phyloP scores from a whole-genome alignment of 495 filamentous ascomycete genomes.

The Echria macrotheca region DNA sequence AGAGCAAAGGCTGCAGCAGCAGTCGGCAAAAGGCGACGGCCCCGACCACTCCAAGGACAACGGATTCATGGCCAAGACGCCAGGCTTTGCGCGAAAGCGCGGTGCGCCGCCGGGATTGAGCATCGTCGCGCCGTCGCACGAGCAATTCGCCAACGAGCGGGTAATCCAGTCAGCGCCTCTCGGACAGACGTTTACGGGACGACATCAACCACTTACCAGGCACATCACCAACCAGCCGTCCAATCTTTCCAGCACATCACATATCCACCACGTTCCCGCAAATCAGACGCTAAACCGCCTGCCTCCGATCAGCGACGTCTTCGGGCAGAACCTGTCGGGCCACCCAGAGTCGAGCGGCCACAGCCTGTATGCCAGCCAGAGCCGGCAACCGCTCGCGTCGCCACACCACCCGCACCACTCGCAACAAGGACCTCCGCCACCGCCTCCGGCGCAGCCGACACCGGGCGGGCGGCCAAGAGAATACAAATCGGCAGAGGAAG shows the following conservation, averaged over 20 bases:
- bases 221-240: slow-evolving; percentile 82
- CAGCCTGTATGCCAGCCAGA: slow-evolving; percentile 36
- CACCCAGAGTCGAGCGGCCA: slow-evolving; percentile 67
- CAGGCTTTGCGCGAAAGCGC: slow-evolving; percentile 59
- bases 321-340: slow-evolving; percentile 74
- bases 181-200: slow-evolving; percentile 91
- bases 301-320: slow-evolving; percentile 91
- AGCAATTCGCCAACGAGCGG: slow-evolving; percentile 90
- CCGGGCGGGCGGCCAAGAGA: slow-evolving; percentile 69
- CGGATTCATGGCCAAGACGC: slow-evolving; percentile 59
- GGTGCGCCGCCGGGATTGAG: slow-evolving; percentile 85
- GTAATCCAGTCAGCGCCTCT: slow-evolving; percentile 96
- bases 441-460: slow-evolving; percentile 31
- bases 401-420: slow-evolving; percentile 55
- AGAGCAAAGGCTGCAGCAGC: slow-evolving; percentile 82
- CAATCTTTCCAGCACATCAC: slow-evolving; percentile 77
- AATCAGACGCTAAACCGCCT: slow-evolving; percentile 87
- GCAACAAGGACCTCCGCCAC: slow-evolving; percentile 17
- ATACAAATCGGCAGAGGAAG: slow-evolving; percentile 93
- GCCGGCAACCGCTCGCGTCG: slow-evolving; percentile 59
- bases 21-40: slow-evolving; percentile 70
- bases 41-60: slow-evolving; percentile 45
- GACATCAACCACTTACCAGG: slow-evolving; percentile 74
- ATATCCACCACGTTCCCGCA: slow-evolving; percentile 88
- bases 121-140: slow-evolving; percentile 93